phyloP scores from a whole-genome alignment of 1,284 basidiomycete species.

The Xerocomus amazonicus region DNA sequence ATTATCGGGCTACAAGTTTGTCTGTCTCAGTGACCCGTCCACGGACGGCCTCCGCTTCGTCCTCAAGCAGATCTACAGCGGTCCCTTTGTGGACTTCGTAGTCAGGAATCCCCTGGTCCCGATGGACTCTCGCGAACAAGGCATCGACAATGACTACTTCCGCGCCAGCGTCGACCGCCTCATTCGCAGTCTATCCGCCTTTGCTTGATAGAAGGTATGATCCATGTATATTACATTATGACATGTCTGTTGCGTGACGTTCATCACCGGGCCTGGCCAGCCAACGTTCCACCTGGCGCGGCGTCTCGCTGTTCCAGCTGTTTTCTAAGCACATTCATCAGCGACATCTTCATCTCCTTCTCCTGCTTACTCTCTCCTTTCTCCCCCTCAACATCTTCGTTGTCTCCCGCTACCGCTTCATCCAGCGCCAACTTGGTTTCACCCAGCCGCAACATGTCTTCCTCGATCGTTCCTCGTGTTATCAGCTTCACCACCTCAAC shows the following conservation, averaged over 20 bases:
- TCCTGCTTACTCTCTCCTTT: constrained; percentile 65
- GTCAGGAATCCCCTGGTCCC: constrained; percentile 85
- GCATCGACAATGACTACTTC: constrained; percentile 92
- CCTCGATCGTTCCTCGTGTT: constrained; percentile 90
- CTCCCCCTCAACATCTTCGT: constrained; percentile 49
- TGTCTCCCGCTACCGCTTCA: constrained; percentile 84
- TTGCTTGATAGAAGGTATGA: constrained; percentile 38
- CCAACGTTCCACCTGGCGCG: no score
- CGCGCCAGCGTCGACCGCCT: constrained; percentile 78
- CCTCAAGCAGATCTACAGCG: constrained; percentile 86
- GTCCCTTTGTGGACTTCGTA: constrained; percentile 91
- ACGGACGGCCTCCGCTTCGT: constrained; percentile 81
- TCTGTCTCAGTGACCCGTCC: constrained; percentile 87
- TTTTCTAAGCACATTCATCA: constrained; percentile 76
- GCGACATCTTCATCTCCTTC: constrained; percentile 74
- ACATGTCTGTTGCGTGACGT: constrained; percentile 3
- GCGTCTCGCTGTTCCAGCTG: constrained; percentile 46
- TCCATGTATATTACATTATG: constrained; percentile 24
- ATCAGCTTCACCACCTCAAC: constrained; percentile 95
- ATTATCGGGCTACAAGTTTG: constrained; percentile 89
- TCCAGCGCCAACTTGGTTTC: constrained; percentile 89
- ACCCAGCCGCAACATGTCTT: constrained; percentile 90
- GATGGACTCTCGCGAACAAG: constrained; percentile 77
- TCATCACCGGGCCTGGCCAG: constrained; percentile 8
- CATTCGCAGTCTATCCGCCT: constrained; percentile 64